These are phyloP conservation scores for Pythium pectinolyticum DNA, from an alignment of 352 stramenopile genomes.

Conservation along the genomic window DNA sequence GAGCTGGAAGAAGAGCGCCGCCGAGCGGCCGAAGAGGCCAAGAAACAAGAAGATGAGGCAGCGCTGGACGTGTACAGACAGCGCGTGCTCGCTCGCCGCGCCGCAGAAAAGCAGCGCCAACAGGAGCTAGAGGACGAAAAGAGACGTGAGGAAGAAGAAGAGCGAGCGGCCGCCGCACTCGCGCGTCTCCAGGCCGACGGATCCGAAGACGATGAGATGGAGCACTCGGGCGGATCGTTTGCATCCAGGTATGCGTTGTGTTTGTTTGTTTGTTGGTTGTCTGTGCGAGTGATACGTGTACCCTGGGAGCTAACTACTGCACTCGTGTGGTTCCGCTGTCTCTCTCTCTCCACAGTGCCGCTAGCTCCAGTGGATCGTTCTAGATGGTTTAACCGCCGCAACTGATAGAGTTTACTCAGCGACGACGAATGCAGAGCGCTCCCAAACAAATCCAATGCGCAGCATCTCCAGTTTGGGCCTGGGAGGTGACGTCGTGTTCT, in stretches of 20 bases:
- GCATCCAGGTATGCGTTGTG: constrained; percentile 56
- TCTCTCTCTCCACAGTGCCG: constrained; percentile 29
- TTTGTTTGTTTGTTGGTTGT: neutral
- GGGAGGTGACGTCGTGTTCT: no score
- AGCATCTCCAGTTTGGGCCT: no score
- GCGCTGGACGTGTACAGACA: constrained; percentile 66
- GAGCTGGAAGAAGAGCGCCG: constrained; percentile 41
- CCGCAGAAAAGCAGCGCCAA: constrained; percentile 59
- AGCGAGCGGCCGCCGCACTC: constrained; percentile 24
- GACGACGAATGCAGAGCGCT: no score
- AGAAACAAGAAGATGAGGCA: constrained; percentile 58
- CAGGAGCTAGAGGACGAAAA: constrained; percentile 42
- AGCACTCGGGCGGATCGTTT: constrained; percentile 62
- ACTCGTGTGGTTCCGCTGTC: no score
- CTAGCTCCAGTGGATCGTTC: constrained; percentile 59
- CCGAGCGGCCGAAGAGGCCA: constrained; percentile 43
- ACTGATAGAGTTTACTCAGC: no score
- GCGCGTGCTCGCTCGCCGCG: constrained; percentile 60
- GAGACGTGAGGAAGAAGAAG: constrained; percentile 40
- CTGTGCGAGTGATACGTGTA: no score
- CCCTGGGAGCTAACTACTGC: no score
- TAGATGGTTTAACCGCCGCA: constrained; percentile 24
- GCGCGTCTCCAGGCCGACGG: constrained; percentile 19
- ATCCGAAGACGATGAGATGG: constrained; percentile 55
- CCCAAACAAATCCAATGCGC: no score